Conservation (phyloP, 352 stramenopile genomes). For the Globisporangium rhizosaccharum region DNA sequence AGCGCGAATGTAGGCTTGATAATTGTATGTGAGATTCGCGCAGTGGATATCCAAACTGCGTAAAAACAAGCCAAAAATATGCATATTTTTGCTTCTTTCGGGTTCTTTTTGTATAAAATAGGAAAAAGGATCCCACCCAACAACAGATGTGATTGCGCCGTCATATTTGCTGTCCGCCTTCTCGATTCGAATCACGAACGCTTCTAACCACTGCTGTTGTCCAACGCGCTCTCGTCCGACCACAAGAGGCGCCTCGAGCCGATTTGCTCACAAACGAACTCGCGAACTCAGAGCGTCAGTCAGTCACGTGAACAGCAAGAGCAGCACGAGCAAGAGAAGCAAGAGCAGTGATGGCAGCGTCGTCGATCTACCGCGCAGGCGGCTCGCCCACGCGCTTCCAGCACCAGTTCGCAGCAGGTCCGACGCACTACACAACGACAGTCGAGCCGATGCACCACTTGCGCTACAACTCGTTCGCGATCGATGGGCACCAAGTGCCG, state of each 20-base stretch:
- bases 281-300: not conserved
- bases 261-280: not conserved
- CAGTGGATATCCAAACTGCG: not conserved
- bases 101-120: not conserved
- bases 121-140: not conserved
- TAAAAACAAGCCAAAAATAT: not conserved
- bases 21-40: not conserved
- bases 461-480: slow-evolving; percentile 45
- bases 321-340: not conserved
- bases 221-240: not conserved
- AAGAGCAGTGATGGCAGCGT: slow-evolving; percentile 31
- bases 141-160: not conserved
- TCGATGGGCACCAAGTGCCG: slow-evolving; percentile 38
- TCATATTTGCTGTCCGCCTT: too few relatives aligned
- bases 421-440: slow-evolving; percentile 64
- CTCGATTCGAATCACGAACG: too few relatives aligned
- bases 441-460: slow-evolving; percentile 38
- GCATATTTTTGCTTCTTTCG: slow-evolving; percentile 1
- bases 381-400: slow-evolving; percentile 51
- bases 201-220: too few relatives aligned
- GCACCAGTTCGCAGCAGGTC: slow-evolving; percentile 30
- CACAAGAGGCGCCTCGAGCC: not conserved
- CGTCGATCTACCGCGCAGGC: slow-evolving; percentile 55
- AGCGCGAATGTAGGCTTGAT: not conserved
- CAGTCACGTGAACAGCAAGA: slow-evolving; percentile 2